Evolutionary conservation across 2,329 filamentous ascomycete species (phyloP).

Genomic region (Aureobasidium pullulans): DNA sequence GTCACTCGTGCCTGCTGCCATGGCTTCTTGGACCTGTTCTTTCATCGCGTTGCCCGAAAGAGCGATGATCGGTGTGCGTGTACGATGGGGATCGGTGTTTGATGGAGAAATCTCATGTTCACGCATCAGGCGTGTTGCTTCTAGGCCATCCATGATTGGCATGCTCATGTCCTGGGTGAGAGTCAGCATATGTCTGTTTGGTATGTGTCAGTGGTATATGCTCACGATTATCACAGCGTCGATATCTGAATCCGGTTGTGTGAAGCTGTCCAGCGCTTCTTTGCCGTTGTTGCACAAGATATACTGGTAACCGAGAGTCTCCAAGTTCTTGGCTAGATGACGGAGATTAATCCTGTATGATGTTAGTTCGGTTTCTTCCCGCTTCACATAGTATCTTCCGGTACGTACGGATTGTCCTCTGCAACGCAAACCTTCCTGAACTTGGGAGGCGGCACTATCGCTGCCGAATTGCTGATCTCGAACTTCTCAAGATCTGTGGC

Average conservation of each 20-base stretch:
- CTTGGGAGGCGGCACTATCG: not conserved
- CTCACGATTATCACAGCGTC: conserved; percentile 9
- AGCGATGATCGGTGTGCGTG: conserved; percentile 11
- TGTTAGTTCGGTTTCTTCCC: not conserved
- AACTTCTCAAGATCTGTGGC: conserved; percentile 2
- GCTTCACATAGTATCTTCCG: too few relatives aligned
- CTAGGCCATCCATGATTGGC: conserved; percentile 14
- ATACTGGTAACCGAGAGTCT: conserved; percentile 7
- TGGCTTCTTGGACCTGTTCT: conserved; percentile 13
- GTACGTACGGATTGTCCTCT: conserved; percentile 14
- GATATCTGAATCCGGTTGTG: not conserved
- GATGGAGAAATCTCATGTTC: not conserved
- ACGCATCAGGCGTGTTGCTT: conserved; percentile 12
- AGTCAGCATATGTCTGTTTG: not conserved
- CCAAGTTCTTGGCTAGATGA: conserved; percentile 9
- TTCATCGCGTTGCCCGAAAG: conserved; percentile 15
- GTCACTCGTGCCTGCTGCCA: conserved; percentile 12
- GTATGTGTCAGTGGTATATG: not conserved
- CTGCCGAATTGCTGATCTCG: not conserved
- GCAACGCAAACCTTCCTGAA: conserved; percentile 13
- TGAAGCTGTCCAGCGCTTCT: conserved; percentile 12
- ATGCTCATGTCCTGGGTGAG: conserved; percentile 9
- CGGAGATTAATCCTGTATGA: conserved; percentile 11
- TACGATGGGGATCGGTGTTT: not conserved
- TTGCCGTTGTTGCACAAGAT: conserved; percentile 14